Base-by-base conservation (phyloP, 305 asterid species). In the Plantago coronopus region DNA sequence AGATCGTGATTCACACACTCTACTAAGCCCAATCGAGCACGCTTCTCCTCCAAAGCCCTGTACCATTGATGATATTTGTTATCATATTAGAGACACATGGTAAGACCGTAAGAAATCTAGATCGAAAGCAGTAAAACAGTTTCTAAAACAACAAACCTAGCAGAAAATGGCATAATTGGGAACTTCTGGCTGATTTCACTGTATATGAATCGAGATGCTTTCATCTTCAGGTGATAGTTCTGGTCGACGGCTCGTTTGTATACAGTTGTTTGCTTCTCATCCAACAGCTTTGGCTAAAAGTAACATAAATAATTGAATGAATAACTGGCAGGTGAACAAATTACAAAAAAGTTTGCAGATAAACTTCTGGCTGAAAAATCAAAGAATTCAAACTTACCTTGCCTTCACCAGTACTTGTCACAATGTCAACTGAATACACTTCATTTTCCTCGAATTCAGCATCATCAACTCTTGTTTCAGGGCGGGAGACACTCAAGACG, bases 11-110 rank as follows among this genome's bases (percentile, higher is more conserved):
- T 83, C 46, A 93, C 91, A 69, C 97, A 93, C 74, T 89, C 99
- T 10, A 87, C 89, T 13, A 93, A 76, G 54, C 99, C 99, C 54
- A 93, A 65, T 20, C 94, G 90, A 59, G 91, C 96, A 48, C 97
- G 84, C 81, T 93, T 93, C 79, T 93, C 99, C 75, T 93, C 97
- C 86, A 93, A 83, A 64, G 90, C 96, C 88, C 99, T 94, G 78
- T 56, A 67, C 23, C 12, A 42, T 53, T 34, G 17, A 64, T 21
- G 25, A 9, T 6, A 17, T 37, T 55, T 29, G n/a, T 63, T 48
- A 68, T 58, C 66, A 57, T 48, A 68, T 58, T 63, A 57, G 14
- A 7, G 27, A 51, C 51, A 48, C 31, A 59, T 27, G 13, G 20
- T 62, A 61, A 20, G 57, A 59, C 27, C 10, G 20, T 62, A 61